A percentile compares a stretch with the other conserved stretches of the same genome.
Evolutionary conservation across 768 basidiomycete genomes (phyloP).

Genomic region (Suillus occidentalis): DNA sequence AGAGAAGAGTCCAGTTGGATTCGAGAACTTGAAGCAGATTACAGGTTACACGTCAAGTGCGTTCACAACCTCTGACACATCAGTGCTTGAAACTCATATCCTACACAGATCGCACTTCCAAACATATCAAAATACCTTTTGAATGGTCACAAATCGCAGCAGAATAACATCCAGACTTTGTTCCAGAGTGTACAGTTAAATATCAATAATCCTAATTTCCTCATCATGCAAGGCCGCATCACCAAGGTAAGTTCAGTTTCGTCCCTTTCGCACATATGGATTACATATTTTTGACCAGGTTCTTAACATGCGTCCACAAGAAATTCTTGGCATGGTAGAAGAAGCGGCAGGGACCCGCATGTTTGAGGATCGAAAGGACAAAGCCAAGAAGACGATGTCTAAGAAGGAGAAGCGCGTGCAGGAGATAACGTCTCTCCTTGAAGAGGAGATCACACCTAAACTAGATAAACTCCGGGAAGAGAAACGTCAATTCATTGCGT

Average conservation of each 20-base stretch:
- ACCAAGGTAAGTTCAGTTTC: slow-evolving; percentile 67
- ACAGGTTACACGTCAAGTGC: slow-evolving; percentile 95
- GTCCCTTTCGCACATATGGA: neutral
- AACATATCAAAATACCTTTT: slow-evolving; percentile 93
- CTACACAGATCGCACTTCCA: slow-evolving; percentile 79
- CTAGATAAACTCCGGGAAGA: slow-evolving; percentile 86
- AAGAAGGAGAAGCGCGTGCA: slow-evolving; percentile 97
- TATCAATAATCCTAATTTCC: slow-evolving; percentile 99
- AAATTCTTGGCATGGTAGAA: slow-evolving; percentile 97
- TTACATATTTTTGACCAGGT: slow-evolving; percentile 44
- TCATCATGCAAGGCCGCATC: slow-evolving; percentile 99
- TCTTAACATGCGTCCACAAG: slow-evolving; percentile 97
- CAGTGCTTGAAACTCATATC: slow-evolving; percentile 1
- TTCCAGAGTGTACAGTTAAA: slow-evolving; percentile 98
- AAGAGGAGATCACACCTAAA: slow-evolving; percentile 93
- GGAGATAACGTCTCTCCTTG: slow-evolving; percentile 77
- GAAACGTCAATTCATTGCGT: slow-evolving; percentile 86
- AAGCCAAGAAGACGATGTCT: slow-evolving; percentile 91
- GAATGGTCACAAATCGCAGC: slow-evolving; percentile 92
- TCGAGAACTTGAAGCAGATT: slow-evolving; percentile 80
- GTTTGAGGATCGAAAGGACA: slow-evolving; percentile 99
- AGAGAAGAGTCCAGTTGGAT: slow-evolving; percentile 78
- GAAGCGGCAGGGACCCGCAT: slow-evolving; percentile 98
- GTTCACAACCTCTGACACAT: slow-evolving; percentile 17
- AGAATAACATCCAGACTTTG: slow-evolving; percentile 81